These are phyloP conservation scores for Penicillium olsonii DNA, from an alignment of 2,329 filamentous ascomycete species.

Conservation along the genomic window DNA sequence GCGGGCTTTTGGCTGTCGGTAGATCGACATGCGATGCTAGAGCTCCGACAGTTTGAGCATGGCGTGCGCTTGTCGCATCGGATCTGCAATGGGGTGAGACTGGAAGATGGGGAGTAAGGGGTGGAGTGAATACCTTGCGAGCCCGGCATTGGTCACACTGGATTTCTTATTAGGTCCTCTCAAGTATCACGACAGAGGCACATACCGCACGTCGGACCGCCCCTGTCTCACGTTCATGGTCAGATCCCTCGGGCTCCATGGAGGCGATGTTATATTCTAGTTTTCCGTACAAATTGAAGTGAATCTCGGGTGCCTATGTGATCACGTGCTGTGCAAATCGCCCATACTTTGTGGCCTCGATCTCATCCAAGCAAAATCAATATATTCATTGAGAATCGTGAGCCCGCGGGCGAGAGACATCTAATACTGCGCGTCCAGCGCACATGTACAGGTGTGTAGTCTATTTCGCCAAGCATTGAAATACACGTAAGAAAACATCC, in stretches of 20 bases:
- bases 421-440: constrained; percentile 22
- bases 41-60: constrained; percentile 44
- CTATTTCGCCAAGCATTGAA: constrained; percentile 9
- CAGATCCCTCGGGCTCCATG: constrained; percentile 36
- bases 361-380: constrained; percentile 2
- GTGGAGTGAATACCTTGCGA: constrained; percentile 29
- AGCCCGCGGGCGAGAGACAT: constrained; percentile 7
- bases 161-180: background rate
- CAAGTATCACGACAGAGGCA: constrained; percentile 11
- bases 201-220: constrained; percentile 34
- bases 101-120: background rate
- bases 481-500: background rate
- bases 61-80: constrained; percentile 45
- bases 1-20: constrained; percentile 37
- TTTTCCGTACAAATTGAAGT: background rate
- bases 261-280: background rate
- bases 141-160: constrained; percentile 39
- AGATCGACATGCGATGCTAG: constrained; percentile 39
- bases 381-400: constrained; percentile 16
- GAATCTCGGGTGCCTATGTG: constrained; percentile 1
- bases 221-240: constrained; percentile 26
- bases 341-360: background rate
- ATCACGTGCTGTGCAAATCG: constrained; percentile 6
- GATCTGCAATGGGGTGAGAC: constrained; percentile 30
- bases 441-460: constrained; percentile 17